phyloP scores from a whole-genome alignment of 257 asterid genomes.

The Scutellaria galericulata region DNA sequence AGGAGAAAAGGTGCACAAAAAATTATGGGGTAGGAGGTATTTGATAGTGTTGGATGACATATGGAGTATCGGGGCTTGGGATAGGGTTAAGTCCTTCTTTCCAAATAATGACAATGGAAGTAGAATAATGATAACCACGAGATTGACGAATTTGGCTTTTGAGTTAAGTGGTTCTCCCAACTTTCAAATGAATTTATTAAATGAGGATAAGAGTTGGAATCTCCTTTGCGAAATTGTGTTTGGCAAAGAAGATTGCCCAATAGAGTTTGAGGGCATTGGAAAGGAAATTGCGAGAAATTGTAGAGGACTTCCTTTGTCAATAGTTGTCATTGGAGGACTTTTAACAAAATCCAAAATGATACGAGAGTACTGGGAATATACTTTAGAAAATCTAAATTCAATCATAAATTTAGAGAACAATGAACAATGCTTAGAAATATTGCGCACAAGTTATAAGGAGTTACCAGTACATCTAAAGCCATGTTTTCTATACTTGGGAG shows the following conservation, averaged over 20 bases:
- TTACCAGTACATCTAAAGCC: background rate
- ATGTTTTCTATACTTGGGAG: background rate
- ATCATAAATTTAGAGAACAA: background rate
- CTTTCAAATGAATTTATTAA: slow-evolving; percentile 3
- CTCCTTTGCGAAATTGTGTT: background rate
- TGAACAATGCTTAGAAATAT: background rate
- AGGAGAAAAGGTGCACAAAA: background rate
- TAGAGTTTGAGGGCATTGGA: background rate
- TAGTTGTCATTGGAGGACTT: slow-evolving; percentile 22
- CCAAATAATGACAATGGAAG: background rate
- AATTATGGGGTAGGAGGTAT: background rate
- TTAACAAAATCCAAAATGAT: background rate
- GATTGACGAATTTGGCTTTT: background rate
- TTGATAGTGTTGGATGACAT: background rate
- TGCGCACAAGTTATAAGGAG: background rate
- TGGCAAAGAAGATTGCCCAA: background rate
- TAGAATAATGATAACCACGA: background rate
- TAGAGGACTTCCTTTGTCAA: slow-evolving; percentile 29
- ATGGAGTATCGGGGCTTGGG: background rate
- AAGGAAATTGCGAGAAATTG: background rate
- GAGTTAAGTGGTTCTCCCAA: background rate
- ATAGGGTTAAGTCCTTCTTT: background rate
- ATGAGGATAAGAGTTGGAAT: slow-evolving; percentile 11
- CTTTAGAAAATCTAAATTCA: background rate
- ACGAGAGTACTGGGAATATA: background rate